Percentiles rank a stretch among this genome's conserved stretches.
These are phyloP conservation scores for Senecio squalidus DNA, from an alignment of 140 eudicot genomes.

Conservation along the genomic window DNA sequence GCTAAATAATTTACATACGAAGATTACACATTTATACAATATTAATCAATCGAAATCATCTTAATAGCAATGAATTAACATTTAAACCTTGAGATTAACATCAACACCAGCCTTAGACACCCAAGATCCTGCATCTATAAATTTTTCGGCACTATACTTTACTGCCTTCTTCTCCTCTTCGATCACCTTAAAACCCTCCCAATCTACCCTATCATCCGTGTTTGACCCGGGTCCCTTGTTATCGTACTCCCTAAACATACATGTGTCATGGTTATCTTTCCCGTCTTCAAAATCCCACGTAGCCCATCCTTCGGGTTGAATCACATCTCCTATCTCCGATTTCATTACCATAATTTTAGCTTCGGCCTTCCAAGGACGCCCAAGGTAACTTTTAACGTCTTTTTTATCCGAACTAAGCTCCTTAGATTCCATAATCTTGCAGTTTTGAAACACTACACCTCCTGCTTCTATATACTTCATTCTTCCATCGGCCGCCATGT, in stretches of 20 bases:
- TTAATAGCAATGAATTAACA: constrained; percentile 12
- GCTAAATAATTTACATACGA: not conserved
- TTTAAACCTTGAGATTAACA: constrained; percentile 22
- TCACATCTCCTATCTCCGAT: constrained; percentile 32
- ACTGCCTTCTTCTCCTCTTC: constrained; percentile 16
- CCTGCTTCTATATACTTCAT: constrained; percentile 26
- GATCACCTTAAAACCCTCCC: constrained; percentile 21
- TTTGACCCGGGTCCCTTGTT: constrained; percentile 30
- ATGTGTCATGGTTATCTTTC: constrained; percentile 10
- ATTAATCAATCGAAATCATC: not conserved
- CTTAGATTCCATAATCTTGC: constrained; percentile 36
- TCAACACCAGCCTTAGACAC: constrained; percentile 22
- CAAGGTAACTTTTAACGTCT: constrained; percentile 39
- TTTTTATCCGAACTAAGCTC: constrained; percentile 24
- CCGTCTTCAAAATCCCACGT: not conserved
- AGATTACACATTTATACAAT: not conserved
- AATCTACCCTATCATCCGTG: constrained; percentile 13
- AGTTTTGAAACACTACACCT: constrained; percentile 45
- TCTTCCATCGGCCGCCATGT: constrained; percentile 36
- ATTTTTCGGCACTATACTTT: constrained; percentile 10
- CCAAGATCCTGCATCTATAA: constrained; percentile 34
- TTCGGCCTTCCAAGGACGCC: constrained; percentile 51
- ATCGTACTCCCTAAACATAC: constrained; percentile 27
- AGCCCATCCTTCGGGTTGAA: constrained; percentile 54
- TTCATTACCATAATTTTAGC: constrained; percentile 55